Evolutionary conservation across 768 basidiomycete genomes (phyloP), one percentile per base, ranked within the genome.

Genomic region (Amanita subjunquillea): DNA sequence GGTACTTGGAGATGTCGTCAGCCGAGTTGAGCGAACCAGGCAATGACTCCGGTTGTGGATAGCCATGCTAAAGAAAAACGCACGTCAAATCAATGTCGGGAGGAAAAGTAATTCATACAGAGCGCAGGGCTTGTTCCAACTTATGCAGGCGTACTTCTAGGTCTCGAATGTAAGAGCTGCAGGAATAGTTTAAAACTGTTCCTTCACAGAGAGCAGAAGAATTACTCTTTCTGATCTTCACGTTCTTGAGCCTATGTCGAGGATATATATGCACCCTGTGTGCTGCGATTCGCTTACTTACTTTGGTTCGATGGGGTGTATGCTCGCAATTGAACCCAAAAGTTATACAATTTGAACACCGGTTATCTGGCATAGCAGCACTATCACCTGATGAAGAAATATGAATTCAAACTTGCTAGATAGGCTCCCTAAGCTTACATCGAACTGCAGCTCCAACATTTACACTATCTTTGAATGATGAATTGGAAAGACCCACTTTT

Each of bases 311-410:
- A 10, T 66, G 66, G n/a, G 76, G 75, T 55, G 76, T 74, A 57
- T 83, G 83, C 3, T 74, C 78, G 60, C 83, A 85, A 37, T 73
- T 68, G 2, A 72, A 66, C 38, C 67, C 68, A 41, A 71, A 75
- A 1, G 69, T 58, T 0, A 70, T 67, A 58, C 83, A 85, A 56
- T 81, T 82, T 0, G 80, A 72, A 59, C 83, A 85, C 37, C 66
- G 62, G 25, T 76, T 77, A 2, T 69, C 67, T 4, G 74, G 75
- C 73, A 75, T 78, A 52, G 72, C 75, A 17, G 79, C 78, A 57
- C 83, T 85, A 55, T 86, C 79, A 55, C 80, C 80, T 80, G 51
- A 15, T 52, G 42, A 45, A 10, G 51, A 36, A 37, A 55, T 46
- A 41, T 47, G 10, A 36, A 41, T 41, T 47, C 40, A 17, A 45